Evolutionary conservation across 179 eudicot genomes (phyloP), one percentile per base, ranked within the genome.

Genomic region (Gypsophila paniculata): DNA sequence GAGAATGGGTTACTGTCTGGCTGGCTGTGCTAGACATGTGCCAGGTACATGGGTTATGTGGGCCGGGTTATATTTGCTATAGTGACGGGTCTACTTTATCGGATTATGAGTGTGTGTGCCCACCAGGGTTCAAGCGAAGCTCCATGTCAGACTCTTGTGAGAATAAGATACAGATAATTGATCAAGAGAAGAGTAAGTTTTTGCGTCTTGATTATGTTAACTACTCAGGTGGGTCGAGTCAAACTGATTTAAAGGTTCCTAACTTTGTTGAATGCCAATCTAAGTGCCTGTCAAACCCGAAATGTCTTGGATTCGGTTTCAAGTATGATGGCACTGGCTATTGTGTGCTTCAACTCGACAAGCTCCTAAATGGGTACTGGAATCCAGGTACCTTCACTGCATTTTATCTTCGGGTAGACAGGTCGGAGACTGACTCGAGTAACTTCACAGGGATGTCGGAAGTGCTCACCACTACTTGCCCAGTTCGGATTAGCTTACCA

Each of bases 371-470:
- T 34, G 96, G 91, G 49, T 82, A 73, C 29, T 91, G 96, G 96
- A 85, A 89, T 13, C 89, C 96, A 0, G 79, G 74, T 23, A 83
- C 84, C 4, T 75, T 84, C 58, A 39, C 71, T 0, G 83, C 77
- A 25, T 80, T 81, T 75, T 90, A 80, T 55, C 74, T 91, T 32
- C 81, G 88, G 66, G 97, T 90, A 14, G 88, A 84, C 55, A 21
- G 0, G 8, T 78, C 79, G 0, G 93, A 88, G 68, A 21, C 59
- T 4, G 89, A 80, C 8, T 38, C 5, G 2, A 66, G 79, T 39
- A 86, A 70, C 38, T 91, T 84, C 61, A 88, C 86, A 2, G 93
- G 97, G 2, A 80, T 91, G 90, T 85, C 89, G 9, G 72, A 62
- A 13, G 59, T 86, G 65, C 81, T 91, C 21, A 78, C 77, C 49